Conservation (phyloP, 2,329 filamentous ascomycete species). For the Colletotrichum neosansevieriae region DNA sequence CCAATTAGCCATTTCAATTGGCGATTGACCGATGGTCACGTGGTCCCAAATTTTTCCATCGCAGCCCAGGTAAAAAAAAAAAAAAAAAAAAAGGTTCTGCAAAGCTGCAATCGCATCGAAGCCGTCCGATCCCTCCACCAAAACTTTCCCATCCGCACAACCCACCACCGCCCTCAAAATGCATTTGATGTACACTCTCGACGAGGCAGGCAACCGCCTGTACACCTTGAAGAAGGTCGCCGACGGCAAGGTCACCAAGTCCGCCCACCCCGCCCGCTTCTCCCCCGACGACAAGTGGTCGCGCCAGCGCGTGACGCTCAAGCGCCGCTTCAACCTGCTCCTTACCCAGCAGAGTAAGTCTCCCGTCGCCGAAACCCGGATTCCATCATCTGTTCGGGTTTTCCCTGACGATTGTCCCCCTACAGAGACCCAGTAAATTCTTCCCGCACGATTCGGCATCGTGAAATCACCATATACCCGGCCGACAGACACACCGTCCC, state of each 20-base stretch:
- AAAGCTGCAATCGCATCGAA: neutral
- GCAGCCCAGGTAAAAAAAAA: conserved; percentile 16
- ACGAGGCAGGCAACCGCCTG: conserved; percentile 83
- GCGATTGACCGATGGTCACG: neutral
- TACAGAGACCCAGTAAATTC: conserved; percentile 19
- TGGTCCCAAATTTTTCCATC: conserved; percentile 13
- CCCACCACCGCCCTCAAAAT: conserved; percentile 21
- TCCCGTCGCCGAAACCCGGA: neutral
- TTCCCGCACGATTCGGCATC: neutral
- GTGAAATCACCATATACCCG: conserved; percentile 11
- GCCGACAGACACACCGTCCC: conserved; percentile 13
- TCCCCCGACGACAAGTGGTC: conserved; percentile 99
- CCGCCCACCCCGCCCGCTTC: conserved; percentile 94
- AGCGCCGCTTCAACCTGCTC: conserved; percentile 91
- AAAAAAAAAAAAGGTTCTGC: conserved; percentile 32
- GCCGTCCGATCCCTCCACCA: neutral
- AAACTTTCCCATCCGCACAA: conserved; percentile 2
- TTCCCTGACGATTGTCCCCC: neutral
- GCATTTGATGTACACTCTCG: conserved; percentile 78
- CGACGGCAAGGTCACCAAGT: conserved; percentile 89
- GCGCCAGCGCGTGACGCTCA: conserved; percentile 92
- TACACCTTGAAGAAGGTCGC: conserved; percentile 98
- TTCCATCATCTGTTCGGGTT: too few relatives aligned
- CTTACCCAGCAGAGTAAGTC: conserved; percentile 78
- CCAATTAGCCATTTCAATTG: neutral